Evolutionary conservation across 768 basidiomycete genomes (phyloP).

Genomic region (Boletus reticulatus): DNA sequence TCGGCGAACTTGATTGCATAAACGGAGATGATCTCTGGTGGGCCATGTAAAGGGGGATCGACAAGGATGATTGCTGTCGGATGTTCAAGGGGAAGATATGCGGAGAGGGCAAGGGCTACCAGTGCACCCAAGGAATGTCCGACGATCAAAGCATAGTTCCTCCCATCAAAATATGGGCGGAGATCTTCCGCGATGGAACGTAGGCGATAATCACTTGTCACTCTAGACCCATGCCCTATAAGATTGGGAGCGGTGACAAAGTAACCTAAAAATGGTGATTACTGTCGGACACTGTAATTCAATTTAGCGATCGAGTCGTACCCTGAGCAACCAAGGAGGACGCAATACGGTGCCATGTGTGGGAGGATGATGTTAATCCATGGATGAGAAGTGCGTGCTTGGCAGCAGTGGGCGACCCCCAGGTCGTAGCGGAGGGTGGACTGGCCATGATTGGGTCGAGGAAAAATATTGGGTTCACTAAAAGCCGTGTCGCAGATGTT

Average conservation of each 20-base stretch:
- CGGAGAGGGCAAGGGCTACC: conserved; percentile 1
- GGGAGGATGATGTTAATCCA: conserved; percentile 18
- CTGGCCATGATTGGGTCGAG: conserved; percentile 9
- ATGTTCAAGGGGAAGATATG: conserved; percentile 1
- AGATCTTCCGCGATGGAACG: conserved; percentile 14
- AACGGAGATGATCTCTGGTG: neutral
- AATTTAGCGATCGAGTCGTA: neutral
- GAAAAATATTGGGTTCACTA: too few species aligned
- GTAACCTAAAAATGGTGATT: conserved; percentile 11
- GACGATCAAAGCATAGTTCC: conserved; percentile 17
- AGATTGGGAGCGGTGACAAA: conserved; percentile 22
- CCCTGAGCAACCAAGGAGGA: conserved; percentile 16
- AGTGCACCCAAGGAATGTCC: conserved; percentile 22
- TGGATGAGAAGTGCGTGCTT: conserved; percentile 26
- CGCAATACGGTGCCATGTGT: conserved; percentile 20
- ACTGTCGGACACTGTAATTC: neutral
- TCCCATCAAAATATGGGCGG: conserved; percentile 11
- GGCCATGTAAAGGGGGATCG: conserved; percentile 14
- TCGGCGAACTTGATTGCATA: neutral
- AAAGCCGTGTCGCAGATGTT: too few species aligned
- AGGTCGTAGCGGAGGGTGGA: conserved; percentile 12
- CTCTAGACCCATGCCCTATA: conserved; percentile 14
- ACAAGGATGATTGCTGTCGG: conserved; percentile 20
- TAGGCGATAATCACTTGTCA: conserved; percentile 9
- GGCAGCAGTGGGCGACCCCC: conserved; percentile 20